Base-by-base conservation (phyloP, 2,329 filamentous ascomycete genomes). In the Fusarium euwallaceae region DNA sequence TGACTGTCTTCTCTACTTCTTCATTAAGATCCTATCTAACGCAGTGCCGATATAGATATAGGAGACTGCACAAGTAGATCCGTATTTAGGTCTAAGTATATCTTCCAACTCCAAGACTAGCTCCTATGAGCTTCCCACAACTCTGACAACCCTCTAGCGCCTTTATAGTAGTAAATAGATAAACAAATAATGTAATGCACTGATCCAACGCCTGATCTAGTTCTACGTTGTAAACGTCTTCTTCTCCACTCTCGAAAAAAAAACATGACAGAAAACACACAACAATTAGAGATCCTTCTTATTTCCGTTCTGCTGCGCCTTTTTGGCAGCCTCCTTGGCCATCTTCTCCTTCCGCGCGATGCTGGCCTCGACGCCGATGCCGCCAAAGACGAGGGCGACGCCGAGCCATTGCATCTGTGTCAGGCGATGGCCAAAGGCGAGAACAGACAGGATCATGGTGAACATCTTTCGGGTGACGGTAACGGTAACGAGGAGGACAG, bases 401-500 rank as follows among this genome's bases (percentile, higher is more conserved):
- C 97, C 97, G 8, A 97, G 86, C 94, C 95, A 98, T 85, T 99
- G 97, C 89, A 96, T 97, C n/a, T 87, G 85, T 32, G 91, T 93
- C 59, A 99, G 88, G 73, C 89, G 90, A 83, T 99, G 97, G 32
- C 97, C 97, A 82, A 98, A 99, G 85, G 95, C 95, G 70, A 98
- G 87, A 32, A 99, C 97, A 64, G 95, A 98, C 61, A 98, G 88
- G 69, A 98, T 94, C 97, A 99, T 99, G 76, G 96, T 98, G 82
- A 98, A 90, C 97, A 99, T 99, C 87, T 99, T 99, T 80, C 97
- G 90, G 55, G 97, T 99, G 55, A 99, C 97, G 2, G 95, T 99
- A 4, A 99, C 95, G 6, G 97, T 98, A 51, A 98, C 96, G 60
- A 99, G 91, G 61, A 98, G 89, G 59, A 99, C 90, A 11, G 93